A percentile compares a stretch with the other conserved stretches of the same genome.
Evolutionary conservation across 805 yeast species (phyloP).

Genomic region (Candida nanaspora): DNA sequence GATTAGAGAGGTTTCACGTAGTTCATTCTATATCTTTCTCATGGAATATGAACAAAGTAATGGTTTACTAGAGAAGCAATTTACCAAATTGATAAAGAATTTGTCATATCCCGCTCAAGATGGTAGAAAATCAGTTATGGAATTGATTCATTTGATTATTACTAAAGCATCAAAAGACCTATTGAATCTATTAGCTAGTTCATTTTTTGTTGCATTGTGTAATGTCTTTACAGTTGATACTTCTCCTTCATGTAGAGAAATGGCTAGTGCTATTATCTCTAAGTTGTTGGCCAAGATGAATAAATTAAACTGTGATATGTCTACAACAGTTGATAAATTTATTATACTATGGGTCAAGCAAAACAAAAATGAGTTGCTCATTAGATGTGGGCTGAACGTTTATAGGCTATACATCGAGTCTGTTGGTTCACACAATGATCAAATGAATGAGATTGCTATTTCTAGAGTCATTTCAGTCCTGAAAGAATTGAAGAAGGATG

Average conservation of each 20-base stretch:
- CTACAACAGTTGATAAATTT: conserved; percentile 31
- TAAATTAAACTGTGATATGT: conserved; percentile 17
- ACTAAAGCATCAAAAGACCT: conserved; percentile 56
- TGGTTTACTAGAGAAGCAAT: conserved; percentile 75
- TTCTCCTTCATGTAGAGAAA: conserved; percentile 71
- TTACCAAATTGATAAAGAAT: conserved; percentile 73
- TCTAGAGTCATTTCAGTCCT: conserved; percentile 13
- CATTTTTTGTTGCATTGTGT: conserved; percentile 79
- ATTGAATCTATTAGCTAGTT: conserved; percentile 52
- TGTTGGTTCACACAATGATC: conserved; percentile 31
- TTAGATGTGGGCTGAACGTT: conserved; percentile 68
- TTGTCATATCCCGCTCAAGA: conserved; percentile 75
- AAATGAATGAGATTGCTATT: conserved; percentile 21
- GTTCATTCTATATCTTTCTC: conserved; percentile 74
- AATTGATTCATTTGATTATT: conserved; percentile 65
- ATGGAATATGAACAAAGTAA: conserved; percentile 94
- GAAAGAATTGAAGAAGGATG: conserved; percentile 25
- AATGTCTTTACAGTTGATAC: conserved; percentile 75
- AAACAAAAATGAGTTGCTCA: conserved; percentile 40
- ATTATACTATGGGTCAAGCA: conserved; percentile 59
- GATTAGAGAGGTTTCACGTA: conserved; percentile 78
- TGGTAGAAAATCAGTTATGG: conserved; percentile 90
- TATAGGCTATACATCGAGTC: conserved; percentile 54
- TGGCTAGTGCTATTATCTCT: conserved; percentile 59
- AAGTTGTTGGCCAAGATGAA: conserved; percentile 46